Evolutionary conservation across 140 eudicot genomes (phyloP).

Genomic region (Senecio squalidus): DNA sequence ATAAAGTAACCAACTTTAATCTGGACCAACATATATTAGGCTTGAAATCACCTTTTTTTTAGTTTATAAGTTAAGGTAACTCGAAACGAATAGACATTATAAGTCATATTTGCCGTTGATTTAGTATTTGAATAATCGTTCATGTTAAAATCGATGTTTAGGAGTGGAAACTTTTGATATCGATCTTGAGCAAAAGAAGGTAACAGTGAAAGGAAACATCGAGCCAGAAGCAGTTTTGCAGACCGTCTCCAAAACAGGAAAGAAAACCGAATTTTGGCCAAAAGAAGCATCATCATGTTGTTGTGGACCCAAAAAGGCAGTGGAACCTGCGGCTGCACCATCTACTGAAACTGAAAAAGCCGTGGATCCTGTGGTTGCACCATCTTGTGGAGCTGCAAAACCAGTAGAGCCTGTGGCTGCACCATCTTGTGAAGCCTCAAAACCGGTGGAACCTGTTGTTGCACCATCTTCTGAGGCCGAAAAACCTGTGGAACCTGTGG

Average conservation of each 20-base stretch:
- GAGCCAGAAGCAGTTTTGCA: conserved; percentile 69
- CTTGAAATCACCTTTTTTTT: too few relatives aligned
- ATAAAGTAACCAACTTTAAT: too few relatives aligned
- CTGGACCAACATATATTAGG: too few relatives aligned
- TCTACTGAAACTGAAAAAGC: conserved; percentile 23
- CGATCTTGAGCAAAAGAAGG: conserved; percentile 64
- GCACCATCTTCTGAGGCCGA: conserved; percentile 23
- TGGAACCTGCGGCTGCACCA: conserved; percentile 29
- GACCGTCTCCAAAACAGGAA: conserved; percentile 76
- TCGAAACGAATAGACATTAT: too few relatives aligned
- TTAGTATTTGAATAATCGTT: neutral
- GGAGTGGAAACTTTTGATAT: conserved; percentile 74
- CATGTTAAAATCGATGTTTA: conserved; percentile 9
- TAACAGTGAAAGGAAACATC: conserved; percentile 77
- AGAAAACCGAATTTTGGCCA: conserved; percentile 76
- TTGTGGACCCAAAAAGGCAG: conserved; percentile 36
- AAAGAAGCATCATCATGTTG: conserved; percentile 38
- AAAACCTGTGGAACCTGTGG: conserved; percentile 21
- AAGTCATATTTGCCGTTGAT: neutral
- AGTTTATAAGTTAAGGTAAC: too few relatives aligned
- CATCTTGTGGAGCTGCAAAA: conserved; percentile 17
- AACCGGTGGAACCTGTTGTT: conserved; percentile 16
- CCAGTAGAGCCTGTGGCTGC: neutral
- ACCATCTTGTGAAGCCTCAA: conserved; percentile 11
- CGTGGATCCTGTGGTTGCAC: conserved; percentile 23